Evolutionary conservation across 805 yeast species (phyloP).

Genomic region (Spathaspora passalidarum): DNA sequence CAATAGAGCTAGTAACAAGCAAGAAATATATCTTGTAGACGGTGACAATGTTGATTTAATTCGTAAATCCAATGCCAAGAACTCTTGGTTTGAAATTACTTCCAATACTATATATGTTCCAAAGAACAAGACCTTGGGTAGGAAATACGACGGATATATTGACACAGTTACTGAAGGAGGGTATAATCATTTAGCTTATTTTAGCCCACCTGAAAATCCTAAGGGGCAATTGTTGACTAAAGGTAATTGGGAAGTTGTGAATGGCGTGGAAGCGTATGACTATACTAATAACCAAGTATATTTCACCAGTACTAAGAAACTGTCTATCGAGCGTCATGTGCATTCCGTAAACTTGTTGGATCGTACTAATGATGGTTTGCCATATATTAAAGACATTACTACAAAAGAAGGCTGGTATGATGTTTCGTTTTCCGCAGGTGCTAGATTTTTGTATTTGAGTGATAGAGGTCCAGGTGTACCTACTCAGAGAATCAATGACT

Average conservation of each 20-base stretch:
- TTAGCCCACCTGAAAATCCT: slow-evolving; percentile 56
- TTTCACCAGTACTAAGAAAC: slow-evolving; percentile 70
- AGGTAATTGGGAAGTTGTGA: slow-evolving; percentile 91
- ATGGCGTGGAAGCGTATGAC: slow-evolving; percentile 58
- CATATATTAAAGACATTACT: slow-evolving; percentile 44
- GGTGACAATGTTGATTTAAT: slow-evolving; percentile 24
- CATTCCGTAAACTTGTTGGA: slow-evolving; percentile 60
- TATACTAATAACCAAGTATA: slow-evolving; percentile 45
- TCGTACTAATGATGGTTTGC: slow-evolving; percentile 37
- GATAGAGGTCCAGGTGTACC: slow-evolving; percentile 82
- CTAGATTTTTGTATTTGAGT: slow-evolving; percentile 65
- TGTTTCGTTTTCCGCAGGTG: slow-evolving; percentile 77
- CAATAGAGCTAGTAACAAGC: slow-evolving; percentile 56
- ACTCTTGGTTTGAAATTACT: slow-evolving; percentile 61
- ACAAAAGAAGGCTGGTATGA: slow-evolving; percentile 60
- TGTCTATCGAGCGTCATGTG: slow-evolving; percentile 81
- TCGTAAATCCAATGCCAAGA: slow-evolving; percentile 42
- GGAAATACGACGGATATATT: slow-evolving; percentile 61
- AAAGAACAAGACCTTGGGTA: slow-evolving; percentile 29
- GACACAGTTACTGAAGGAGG: slow-evolving; percentile 67
- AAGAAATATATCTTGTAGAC: slow-evolving; percentile 49
- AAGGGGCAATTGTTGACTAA: slow-evolving; percentile 50
- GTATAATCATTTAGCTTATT: slow-evolving; percentile 79
- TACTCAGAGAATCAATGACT: slow-evolving; percentile 62
- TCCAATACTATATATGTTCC: slow-evolving; percentile 35